A percentile compares a stretch with the other conserved stretches of the same genome.
Evolutionary conservation across 2,329 filamentous ascomycete species (phyloP).

Genomic region (Aspergillus awamori): DNA sequence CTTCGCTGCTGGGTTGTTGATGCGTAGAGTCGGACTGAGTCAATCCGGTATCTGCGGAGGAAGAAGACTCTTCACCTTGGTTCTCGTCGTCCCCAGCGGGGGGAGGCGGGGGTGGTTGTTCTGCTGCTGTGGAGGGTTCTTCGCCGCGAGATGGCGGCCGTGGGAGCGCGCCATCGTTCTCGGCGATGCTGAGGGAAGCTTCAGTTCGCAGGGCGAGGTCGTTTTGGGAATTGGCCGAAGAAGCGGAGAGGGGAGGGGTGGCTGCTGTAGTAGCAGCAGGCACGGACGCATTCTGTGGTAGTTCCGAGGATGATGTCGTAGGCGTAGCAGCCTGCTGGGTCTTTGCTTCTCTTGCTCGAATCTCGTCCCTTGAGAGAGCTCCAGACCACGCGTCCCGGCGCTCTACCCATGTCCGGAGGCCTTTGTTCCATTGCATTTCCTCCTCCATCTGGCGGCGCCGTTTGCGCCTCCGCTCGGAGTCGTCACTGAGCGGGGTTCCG

Average conservation of each 20-base stretch:
- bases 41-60: constrained; percentile 32
- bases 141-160: constrained; percentile 18
- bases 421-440: constrained; percentile 77
- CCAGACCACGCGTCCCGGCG: constrained; percentile 84
- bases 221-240: constrained; percentile 3
- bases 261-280: constrained; percentile 8
- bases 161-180: background rate
- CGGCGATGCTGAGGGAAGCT: constrained; percentile 27
- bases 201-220: constrained; percentile 26
- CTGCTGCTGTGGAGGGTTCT: constrained; percentile 24
- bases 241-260: constrained; percentile 1
- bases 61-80: constrained; percentile 32
- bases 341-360: constrained; percentile 24
- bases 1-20: constrained; percentile 24
- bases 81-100: constrained; percentile 28
- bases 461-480: constrained; percentile 57
- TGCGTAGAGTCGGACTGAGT: constrained; percentile 10
- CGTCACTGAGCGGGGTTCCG: constrained; percentile 46
- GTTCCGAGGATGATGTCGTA: constrained; percentile 1
- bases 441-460: constrained; percentile 62
- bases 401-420: constrained; percentile 76
- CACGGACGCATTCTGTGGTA: background rate
- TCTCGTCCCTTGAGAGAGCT: constrained; percentile 50
- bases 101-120: constrained; percentile 29
- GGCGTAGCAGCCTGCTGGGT: constrained; percentile 6